Conservation (phyloP, 2,329 filamentous ascomycete species). For the Penicillium decumbens region DNA sequence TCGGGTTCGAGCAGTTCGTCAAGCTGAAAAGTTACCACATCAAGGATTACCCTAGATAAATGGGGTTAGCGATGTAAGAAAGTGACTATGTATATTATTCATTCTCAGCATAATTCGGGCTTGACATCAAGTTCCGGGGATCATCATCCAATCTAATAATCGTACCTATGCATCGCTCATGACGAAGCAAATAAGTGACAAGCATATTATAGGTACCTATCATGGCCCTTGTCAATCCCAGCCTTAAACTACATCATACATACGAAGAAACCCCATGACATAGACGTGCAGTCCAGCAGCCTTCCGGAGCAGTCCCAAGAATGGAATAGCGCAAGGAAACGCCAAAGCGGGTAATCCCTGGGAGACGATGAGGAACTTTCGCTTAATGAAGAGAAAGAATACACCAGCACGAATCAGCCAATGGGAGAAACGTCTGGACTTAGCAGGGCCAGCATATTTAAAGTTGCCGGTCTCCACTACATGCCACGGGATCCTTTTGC, state of each 20-base stretch:
- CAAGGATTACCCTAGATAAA: conserved; percentile 67
- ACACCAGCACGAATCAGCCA: conserved; percentile 4
- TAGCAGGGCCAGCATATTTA: conserved; percentile 3
- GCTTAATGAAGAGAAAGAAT: conserved; percentile 17
- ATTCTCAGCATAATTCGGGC: not conserved
- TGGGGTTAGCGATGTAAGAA: too few relatives aligned
- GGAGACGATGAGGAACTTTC: conserved; percentile 12
- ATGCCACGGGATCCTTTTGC: conserved; percentile 1
- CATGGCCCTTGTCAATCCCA: not conserved
- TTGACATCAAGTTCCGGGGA: not conserved
- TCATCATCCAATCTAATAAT: not conserved
- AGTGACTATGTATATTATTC: too few relatives aligned
- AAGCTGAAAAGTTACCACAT: conserved; percentile 95
- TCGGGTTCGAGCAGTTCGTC: conserved; percentile 92
- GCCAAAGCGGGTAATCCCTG: conserved; percentile 4
- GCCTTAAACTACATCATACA: not conserved
- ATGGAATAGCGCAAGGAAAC: conserved; percentile 11
- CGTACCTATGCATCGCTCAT: too few relatives aligned
- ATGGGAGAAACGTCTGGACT: conserved; percentile 2
- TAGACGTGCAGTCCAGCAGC: too few relatives aligned
- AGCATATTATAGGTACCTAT: not conserved
- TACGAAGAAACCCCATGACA: not conserved
- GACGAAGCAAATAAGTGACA: too few relatives aligned
- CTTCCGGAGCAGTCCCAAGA: not conserved
- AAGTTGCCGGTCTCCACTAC: conserved; percentile 3